Percentiles rank a stretch among this genome's conserved stretches.
These are phyloP conservation scores for Echeveria elegans DNA, from an alignment of 164 flowering plant species.

Conservation along the genomic window DNA sequence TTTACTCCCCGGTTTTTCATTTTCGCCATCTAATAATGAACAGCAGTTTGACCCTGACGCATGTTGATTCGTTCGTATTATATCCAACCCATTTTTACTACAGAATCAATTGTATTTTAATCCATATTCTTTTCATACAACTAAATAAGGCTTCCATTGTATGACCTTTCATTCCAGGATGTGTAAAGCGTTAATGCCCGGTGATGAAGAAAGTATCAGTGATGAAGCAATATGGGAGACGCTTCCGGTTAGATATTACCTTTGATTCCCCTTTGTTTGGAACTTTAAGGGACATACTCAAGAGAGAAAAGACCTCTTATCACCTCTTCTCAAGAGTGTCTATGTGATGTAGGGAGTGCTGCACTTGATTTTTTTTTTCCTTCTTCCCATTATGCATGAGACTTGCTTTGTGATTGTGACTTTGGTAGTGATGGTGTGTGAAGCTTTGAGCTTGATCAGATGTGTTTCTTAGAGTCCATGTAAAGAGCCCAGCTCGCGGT, in stretches of 20 bases:
- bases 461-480: background rate
- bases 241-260: constrained; percentile 66
- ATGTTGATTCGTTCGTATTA: background rate
- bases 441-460: background rate
- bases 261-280: background rate
- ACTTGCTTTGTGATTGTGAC: background rate
- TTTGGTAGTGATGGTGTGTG: background rate
- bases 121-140: background rate
- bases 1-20: background rate
- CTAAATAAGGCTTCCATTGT: background rate
- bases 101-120: background rate
- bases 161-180: constrained; percentile 34
- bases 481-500: background rate
- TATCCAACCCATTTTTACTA: background rate
- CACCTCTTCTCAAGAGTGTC: too few relatives aligned
- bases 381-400: background rate
- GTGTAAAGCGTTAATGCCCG: constrained; percentile 95
- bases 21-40: too few relatives aligned
- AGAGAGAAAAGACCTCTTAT: too few relatives aligned
- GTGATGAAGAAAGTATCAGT: constrained; percentile 83
- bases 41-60: background rate
- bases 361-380: too few relatives aligned
- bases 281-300: background rate
- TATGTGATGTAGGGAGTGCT: too few relatives aligned
- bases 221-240: constrained; percentile 96